These are phyloP conservation scores for Graphilbum fragrans DNA, from an alignment of 2,329 filamentous ascomycete species.

Conservation along the genomic window DNA sequence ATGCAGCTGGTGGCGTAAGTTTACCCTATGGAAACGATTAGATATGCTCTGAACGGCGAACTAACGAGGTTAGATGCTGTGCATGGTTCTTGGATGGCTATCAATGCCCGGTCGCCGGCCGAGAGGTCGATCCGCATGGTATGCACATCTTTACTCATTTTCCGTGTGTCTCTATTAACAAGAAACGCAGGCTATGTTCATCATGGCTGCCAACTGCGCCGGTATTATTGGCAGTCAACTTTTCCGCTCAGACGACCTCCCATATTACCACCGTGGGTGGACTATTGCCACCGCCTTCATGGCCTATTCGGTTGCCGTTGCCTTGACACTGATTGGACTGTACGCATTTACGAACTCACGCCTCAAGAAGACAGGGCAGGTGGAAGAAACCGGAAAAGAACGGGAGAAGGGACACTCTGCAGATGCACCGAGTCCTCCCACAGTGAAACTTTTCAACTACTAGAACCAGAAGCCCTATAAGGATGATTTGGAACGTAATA, in stretches of 20 bases:
- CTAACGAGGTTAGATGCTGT: conserved; percentile 8
- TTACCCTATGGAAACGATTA: no score
- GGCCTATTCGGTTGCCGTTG: conserved; percentile 1
- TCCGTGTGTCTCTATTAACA: neutral
- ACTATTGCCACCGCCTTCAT: conserved; percentile 6
- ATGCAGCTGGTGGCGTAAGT: conserved; percentile 12
- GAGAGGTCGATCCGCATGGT: conserved; percentile 3
- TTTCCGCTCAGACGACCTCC: conserved; percentile 39
- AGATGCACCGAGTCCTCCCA: no score
- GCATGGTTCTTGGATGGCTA: conserved; percentile 12
- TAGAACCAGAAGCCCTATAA: no score
- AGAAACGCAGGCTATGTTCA: conserved; percentile 24
- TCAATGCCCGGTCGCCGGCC: conserved; percentile 1
- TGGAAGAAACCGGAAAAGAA: neutral
- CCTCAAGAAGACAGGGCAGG: neutral
- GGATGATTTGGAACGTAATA: no score
- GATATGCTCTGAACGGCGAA: no score
- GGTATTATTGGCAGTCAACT: conserved; percentile 50
- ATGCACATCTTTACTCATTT: neutral
- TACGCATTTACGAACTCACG: conserved; percentile 1
- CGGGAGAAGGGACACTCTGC: neutral
- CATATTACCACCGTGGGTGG: conserved; percentile 36
- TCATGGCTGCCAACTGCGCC: conserved; percentile 50
- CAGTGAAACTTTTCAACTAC: no score
- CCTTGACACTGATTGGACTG: neutral